Evolutionary conservation across 1,139 yeast genomes (phyloP), one percentile per base, ranked within the genome.

Genomic region (Saccharomyces pastorianus): DNA sequence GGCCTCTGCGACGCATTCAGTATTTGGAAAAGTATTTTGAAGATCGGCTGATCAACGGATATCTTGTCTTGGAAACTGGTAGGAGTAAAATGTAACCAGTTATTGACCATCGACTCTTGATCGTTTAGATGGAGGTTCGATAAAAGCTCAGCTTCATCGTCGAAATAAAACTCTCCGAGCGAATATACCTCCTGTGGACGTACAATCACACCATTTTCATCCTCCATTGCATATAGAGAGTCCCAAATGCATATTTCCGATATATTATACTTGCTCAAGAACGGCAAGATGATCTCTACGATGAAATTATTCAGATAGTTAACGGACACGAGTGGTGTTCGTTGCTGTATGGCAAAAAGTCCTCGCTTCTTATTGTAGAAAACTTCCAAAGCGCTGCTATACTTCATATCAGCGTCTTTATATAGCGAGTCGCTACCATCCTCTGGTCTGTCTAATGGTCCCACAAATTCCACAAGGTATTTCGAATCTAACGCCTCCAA

Each of bases 261-360:
- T 56, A 86, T 80, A 2, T 68, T 62, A 25, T 66, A 65, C 14
- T 70, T 66, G 11, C 63, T 56, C 8, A 84, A 68, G 50, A 83
- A 77, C 2, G 85, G 84, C 6, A 73, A 53, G 3, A 88, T 64
- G 9, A 84, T 74, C n/a, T 81, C 77, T 2, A 69, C 59, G 6
- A 85, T 76, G 64, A 84, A 88, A 28, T 71, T 70, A 38, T 71
- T 69, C 28, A 79, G 74, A 58, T 76, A 81, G 0, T 85, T 38
- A 11, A 17, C 84, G 0, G 95, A 86, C 14, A 91, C 74, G 2
- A 90, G 77, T 0, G 99, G 98, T 0, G 96, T 80, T 51, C 98
- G 73, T 63, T 89, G 89, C 64, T 90, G 97, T 4, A 93, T 65
- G 14, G 88, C 64, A 2, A 88, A 77, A 9, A 85, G 46, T 1